Conservation (phyloP, 805 yeast species). For the Saturnispora gosingensis region DNA sequence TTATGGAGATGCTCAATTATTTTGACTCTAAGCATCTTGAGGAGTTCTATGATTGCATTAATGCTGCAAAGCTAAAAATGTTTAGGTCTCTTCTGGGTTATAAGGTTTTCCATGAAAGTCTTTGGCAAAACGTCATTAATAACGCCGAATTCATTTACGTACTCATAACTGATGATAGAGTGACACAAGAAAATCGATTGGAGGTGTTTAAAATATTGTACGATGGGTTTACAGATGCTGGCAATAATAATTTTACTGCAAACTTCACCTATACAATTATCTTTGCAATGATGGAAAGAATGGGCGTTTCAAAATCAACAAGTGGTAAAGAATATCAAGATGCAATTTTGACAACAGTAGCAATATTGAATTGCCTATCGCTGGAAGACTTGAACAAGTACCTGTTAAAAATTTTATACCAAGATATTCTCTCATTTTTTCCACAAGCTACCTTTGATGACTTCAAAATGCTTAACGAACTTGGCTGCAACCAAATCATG, state of each 20-base stretch:
- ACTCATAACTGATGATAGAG: background rate
- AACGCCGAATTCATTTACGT: constrained; percentile 2
- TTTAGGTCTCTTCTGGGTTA: constrained; percentile 1
- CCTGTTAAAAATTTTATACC: background rate
- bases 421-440: background rate
- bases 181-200: background rate
- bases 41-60: constrained; percentile 2
- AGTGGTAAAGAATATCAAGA: background rate
- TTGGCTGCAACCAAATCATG: background rate
- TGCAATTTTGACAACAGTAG: background rate
- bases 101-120: background rate
- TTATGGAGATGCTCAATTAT: background rate
- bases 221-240: background rate
- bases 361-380: background rate
- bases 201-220: background rate
- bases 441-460: background rate
- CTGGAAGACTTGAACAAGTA: background rate
- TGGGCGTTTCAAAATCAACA: background rate
- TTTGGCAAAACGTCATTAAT: constrained; percentile 1
- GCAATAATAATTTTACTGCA: background rate
- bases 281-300: background rate
- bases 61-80: background rate
- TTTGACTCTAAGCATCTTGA: background rate
- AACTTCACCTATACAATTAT: background rate
- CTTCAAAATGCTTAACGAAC: background rate